Evolutionary conservation across 805 yeast genomes (phyloP).

Genomic region (Yueomyces sinensis): DNA sequence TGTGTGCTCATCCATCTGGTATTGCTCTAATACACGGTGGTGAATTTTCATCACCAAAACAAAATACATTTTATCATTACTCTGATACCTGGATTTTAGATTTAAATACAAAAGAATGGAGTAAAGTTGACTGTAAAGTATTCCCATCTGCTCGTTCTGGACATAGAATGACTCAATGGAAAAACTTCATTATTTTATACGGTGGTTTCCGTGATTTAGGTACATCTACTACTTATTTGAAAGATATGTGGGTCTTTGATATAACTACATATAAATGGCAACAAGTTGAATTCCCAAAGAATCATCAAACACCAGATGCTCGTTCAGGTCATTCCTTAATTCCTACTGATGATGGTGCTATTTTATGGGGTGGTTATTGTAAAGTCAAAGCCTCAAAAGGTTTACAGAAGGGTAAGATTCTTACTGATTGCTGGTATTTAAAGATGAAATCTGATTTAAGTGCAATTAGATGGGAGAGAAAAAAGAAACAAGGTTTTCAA

Average conservation of each 20-base stretch:
- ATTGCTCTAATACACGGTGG: constrained; percentile 84
- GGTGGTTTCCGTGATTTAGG: constrained; percentile 95
- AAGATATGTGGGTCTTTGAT: constrained; percentile 89
- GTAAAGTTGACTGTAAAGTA: constrained; percentile 61
- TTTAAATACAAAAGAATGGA: constrained; percentile 76
- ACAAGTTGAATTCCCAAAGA: constrained; percentile 75
- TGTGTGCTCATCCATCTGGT: constrained; percentile 89
- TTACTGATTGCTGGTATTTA: constrained; percentile 74
- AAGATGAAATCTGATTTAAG: constrained; percentile 73
- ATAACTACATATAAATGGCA: constrained; percentile 82
- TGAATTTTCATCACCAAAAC: constrained; percentile 93
- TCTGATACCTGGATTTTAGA: constrained; percentile 95
- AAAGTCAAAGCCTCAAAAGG: constrained; percentile 77
- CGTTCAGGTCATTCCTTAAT: constrained; percentile 87
- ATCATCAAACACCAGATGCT: constrained; percentile 74
- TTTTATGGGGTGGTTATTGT: constrained; percentile 86
- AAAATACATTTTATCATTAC: constrained; percentile 87
- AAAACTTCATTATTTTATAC: constrained; percentile 68
- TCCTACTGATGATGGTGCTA: constrained; percentile 69
- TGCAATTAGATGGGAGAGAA: constrained; percentile 75
- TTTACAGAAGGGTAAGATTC: constrained; percentile 78
- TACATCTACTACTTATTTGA: constrained; percentile 63
- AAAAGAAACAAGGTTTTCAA: constrained; percentile 77
- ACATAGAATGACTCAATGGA: constrained; percentile 83
- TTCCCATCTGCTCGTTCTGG: constrained; percentile 87